Base-by-base conservation (phyloP, 306 rosid species). In the Macrotyloma uniflorum region DNA sequence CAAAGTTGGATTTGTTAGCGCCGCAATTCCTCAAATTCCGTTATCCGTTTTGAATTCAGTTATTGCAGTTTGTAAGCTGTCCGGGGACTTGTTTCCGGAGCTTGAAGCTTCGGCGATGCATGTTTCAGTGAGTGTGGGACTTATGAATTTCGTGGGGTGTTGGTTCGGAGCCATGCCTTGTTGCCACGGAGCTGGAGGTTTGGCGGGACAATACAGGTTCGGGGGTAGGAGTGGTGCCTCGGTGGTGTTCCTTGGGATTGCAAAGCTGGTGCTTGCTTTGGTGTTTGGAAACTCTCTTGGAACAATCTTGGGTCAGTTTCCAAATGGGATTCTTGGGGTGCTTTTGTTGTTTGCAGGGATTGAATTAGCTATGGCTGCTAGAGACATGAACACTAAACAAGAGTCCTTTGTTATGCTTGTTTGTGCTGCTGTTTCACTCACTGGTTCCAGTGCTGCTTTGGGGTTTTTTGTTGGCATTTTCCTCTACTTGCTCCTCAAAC, bases 91-190 rank as follows among this genome's bases (percentile, higher is more conserved):
- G 79, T 92, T 92, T 45, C 97, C 97, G 0, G 96, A 82, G 0
- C 79, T 82, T 12, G 97, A 92, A 30, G 97, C 87, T 26, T 92
- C 97, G 9, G 96, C 90, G 1, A 85, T 47, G 91, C 82, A 58
- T 8, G 95, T 92, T 50, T 90, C 97, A 0, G 61, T 88, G 0
- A 92, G 94, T 19, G 95, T 90, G 1, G 97, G 90, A 8, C 5
- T 90, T 0, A 90, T 92, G 97, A 92, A 92, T 74, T 88, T 90
- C 4, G 88, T 92, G 0, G 96, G 96, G 4, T 92, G 97, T 83
- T 92, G 97, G 97, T 90, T 92, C 71, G 97, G 97, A 19, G 96
- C 97, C 26, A 89, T 92, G 96, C 96, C 97, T 8, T 91, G 91
- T 19, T 92, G 97, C 72, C 97, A 92, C 47, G 96, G 96, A 4